phyloP scores from a whole-genome alignment of 108 stramenopile genomes.

The Skeletonema costatum region DNA sequence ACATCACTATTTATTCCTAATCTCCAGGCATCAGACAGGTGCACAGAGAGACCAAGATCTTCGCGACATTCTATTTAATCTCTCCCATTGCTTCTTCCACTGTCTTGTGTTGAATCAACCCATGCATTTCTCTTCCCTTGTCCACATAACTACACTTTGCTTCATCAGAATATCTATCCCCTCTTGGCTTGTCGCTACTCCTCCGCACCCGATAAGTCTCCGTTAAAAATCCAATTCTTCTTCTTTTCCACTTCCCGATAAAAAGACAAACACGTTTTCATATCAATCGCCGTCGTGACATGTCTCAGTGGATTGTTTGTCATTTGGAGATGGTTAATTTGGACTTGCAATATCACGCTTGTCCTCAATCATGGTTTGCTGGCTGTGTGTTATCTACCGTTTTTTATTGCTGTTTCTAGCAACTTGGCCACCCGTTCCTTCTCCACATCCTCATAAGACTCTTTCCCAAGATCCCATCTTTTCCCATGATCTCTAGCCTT shows the following conservation, averaged over 20 bases:
- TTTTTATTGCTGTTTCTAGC: neutral
- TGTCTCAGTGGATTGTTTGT: slow-evolving; percentile 86
- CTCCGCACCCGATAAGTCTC: no score
- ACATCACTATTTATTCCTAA: no score
- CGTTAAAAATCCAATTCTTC: no score
- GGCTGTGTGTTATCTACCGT: slow-evolving; percentile 12
- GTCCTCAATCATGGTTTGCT: slow-evolving; percentile 33
- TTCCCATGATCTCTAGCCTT: slow-evolving; percentile 89
- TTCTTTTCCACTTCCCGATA: slow-evolving; percentile 76
- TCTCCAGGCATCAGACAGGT: no score
- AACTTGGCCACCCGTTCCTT: slow-evolving; percentile 33
- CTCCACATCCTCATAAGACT: slow-evolving; percentile 71
- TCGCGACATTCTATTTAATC: no score
- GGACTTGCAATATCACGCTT: slow-evolving; percentile 29
- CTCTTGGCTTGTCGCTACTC: no score
- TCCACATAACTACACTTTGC: no score
- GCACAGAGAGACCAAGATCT: no score
- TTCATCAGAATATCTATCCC: no score
- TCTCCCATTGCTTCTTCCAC: no score
- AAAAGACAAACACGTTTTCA: slow-evolving; percentile 87
- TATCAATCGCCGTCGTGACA: slow-evolving; percentile 74
- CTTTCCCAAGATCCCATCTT: slow-evolving; percentile 72
- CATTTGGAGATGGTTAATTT: slow-evolving; percentile 56
- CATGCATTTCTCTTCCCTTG: no score
- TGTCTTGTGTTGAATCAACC: no score